Evolutionary conservation across 371 early-diverging fungal genomes (phyloP).

Genomic region (Lichtheimia hyalospora): DNA sequence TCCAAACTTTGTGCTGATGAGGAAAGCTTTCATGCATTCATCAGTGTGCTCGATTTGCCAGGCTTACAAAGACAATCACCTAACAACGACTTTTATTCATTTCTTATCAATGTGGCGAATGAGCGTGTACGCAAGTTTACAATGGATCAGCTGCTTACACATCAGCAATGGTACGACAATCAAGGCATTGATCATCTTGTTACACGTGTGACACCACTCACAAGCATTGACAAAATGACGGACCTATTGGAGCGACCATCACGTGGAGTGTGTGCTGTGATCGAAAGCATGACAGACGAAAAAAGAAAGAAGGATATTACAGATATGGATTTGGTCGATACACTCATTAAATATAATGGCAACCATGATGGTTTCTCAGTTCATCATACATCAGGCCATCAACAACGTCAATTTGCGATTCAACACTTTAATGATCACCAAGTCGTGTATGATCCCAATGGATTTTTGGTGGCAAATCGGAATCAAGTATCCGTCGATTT

Average conservation of each 20-base stretch:
- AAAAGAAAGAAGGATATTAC: conserved; percentile 36
- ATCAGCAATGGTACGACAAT: background rate
- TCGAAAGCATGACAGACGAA: conserved; percentile 52
- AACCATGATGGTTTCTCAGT: conserved; percentile 41
- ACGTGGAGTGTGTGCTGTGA: conserved; percentile 54
- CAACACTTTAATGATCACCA: conserved; percentile 71
- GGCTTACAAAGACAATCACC: conserved; percentile 34
- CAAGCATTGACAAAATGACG: conserved; percentile 25
- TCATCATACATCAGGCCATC: conserved; percentile 41
- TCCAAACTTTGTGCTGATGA: conserved; percentile 64
- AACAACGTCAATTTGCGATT: conserved; percentile 63
- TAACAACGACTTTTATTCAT: conserved; percentile 65
- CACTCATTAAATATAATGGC: conserved; percentile 42
- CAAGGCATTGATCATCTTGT: conserved; percentile 46
- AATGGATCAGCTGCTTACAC: background rate
- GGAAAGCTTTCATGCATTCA: conserved; percentile 51
- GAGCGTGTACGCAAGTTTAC: conserved; percentile 69
- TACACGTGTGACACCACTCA: conserved; percentile 11
- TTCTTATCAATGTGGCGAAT: conserved; percentile 78
- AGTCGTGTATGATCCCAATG: conserved; percentile 73
- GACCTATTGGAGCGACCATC: conserved; percentile 43
- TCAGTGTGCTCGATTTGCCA: conserved; percentile 72
- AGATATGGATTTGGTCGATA: conserved; percentile 42
- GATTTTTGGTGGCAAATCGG: conserved; percentile 75
- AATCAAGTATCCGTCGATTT: conserved; percentile 81